These are phyloP conservation scores for Amborella trichopoda DNA, from an alignment of 164 flowering plant genomes.

Conservation along the genomic window DNA sequence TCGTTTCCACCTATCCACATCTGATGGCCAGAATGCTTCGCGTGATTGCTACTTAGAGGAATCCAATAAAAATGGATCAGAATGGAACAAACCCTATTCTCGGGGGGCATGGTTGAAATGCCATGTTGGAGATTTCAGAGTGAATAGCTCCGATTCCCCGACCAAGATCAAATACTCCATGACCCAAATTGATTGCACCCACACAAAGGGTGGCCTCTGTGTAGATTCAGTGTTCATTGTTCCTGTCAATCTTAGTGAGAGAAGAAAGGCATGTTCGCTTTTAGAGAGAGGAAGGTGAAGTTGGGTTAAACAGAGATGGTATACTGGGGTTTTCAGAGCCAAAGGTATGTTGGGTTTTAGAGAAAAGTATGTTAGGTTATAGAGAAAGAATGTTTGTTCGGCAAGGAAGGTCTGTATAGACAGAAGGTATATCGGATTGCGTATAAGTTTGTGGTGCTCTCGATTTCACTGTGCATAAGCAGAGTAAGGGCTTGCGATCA, in stretches of 20 bases:
- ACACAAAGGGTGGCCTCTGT: constrained; percentile 82
- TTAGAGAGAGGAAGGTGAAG: constrained; percentile 4
- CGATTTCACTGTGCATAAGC: no score
- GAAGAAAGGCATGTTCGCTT: constrained; percentile 3
- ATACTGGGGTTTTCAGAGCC: constrained; percentile 4
- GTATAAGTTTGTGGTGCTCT: no score
- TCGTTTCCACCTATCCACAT: constrained; percentile 48
- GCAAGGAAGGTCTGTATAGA: background rate
- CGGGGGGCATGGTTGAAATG: constrained; percentile 54
- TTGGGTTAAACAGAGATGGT: no score
- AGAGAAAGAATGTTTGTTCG: no score
- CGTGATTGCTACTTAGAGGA: constrained; percentile 40
- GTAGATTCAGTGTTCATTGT: constrained; percentile 61
- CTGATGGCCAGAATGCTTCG: constrained; percentile 46
- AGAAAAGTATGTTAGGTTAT: no score
- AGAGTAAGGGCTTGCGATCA: no score
- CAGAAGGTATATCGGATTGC: no score
- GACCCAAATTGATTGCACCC: constrained; percentile 92
- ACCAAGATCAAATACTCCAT: constrained; percentile 61
- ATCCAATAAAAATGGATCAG: constrained; percentile 8
- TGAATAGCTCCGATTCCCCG: constrained; percentile 19
- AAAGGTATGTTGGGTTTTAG: constrained; percentile 2
- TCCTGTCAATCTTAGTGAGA: constrained; percentile 27
- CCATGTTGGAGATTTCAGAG: constrained; percentile 67
- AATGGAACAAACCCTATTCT: background rate